Conservation (phyloP, 2,329 filamentous ascomycete species). For the Aspergillus uvarum region DNA sequence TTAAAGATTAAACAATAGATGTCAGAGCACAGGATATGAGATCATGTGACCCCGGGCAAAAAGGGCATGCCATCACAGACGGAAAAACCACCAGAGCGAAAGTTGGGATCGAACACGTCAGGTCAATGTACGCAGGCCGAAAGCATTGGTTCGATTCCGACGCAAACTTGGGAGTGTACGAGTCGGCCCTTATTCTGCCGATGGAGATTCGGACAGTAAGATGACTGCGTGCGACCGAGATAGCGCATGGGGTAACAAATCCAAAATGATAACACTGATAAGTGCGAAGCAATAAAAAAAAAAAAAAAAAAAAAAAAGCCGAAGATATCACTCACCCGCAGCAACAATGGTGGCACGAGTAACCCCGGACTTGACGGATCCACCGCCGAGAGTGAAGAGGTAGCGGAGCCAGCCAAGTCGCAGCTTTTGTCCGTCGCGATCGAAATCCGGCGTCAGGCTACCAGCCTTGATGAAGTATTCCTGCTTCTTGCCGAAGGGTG, state of each 20-base stretch:
- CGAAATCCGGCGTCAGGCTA: slow-evolving; percentile 58
- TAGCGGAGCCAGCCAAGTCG: slow-evolving; percentile 41
- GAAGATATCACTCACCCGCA: slow-evolving; percentile 39
- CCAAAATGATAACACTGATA: neutral
- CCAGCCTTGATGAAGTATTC: slow-evolving; percentile 53
- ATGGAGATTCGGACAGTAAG: neutral
- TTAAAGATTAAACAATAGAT: neutral
- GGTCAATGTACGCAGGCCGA: neutral
- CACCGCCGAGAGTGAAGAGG: slow-evolving; percentile 43
- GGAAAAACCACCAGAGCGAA: neutral
- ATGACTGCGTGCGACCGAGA: neutral
- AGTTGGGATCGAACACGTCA: neutral
- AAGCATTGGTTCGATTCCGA: neutral
- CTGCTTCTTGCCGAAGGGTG: slow-evolving; percentile 59
- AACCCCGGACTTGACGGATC: slow-evolving; percentile 38
- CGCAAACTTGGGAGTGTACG: neutral
- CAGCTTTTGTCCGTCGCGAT: slow-evolving; percentile 53
- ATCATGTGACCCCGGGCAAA: neutral
- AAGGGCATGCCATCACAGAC: neutral
- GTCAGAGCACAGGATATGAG: neutral
- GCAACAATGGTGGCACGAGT: slow-evolving; percentile 37
- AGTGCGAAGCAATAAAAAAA: neutral
- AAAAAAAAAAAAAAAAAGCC: slow-evolving; percentile 4
- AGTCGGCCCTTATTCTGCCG: neutral
- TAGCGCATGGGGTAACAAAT: no score